phyloP scores from a whole-genome alignment of 345 rosid species.

The Syzygium aqueum region DNA sequence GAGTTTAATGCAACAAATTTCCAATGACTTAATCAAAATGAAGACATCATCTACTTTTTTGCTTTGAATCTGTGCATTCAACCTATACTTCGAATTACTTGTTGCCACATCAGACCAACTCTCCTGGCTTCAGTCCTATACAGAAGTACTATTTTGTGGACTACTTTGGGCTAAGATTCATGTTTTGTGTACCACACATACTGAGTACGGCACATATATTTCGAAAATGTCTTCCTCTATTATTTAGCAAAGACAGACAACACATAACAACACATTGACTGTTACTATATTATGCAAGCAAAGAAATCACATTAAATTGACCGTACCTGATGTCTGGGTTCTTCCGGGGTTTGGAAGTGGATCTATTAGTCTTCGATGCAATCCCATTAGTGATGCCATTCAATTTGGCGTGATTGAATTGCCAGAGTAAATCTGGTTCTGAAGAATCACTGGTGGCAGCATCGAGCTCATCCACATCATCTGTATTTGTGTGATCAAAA shows the following conservation, averaged over 20 bases:
- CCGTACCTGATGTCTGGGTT: constrained; percentile 38
- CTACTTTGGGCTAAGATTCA: neutral
- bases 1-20: neutral
- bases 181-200: neutral
- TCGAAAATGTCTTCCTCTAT: neutral
- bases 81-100: neutral
- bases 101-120: neutral
- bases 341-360: constrained; percentile 40
- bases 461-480: constrained; percentile 65
- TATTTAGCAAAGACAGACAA: neutral
- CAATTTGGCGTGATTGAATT: constrained; percentile 63
- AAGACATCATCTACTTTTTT: neutral
- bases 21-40: neutral
- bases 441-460: constrained; percentile 89
- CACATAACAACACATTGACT: neutral
- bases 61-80: neutral
- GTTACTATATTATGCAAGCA: neutral
- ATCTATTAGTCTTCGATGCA: constrained; percentile 40
- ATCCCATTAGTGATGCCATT: constrained; percentile 30
- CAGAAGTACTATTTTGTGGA: neutral
- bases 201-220: neutral
- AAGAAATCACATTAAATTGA: neutral
- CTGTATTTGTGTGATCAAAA: constrained; percentile 24
- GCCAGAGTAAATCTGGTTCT: constrained; percentile 90
- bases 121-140: neutral